Evolutionary conservation across 441 rosid genomes (phyloP).

Genomic region (Lepidium campestre): DNA sequence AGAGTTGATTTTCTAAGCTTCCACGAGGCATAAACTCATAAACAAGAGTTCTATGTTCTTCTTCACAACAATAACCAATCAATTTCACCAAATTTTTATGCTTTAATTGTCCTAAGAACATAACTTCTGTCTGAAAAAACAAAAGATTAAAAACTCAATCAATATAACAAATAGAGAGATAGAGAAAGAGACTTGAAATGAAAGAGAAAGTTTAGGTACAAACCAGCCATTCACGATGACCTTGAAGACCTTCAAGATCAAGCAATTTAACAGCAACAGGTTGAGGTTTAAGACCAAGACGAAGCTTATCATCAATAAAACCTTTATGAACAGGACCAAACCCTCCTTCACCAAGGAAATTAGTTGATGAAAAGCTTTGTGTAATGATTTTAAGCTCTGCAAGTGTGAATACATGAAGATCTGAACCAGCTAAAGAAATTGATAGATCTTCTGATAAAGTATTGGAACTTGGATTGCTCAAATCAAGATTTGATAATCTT

Average conservation of each 20-base stretch:
- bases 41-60: slow-evolving; percentile 55
- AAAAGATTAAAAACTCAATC: not conserved
- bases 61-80: slow-evolving; percentile 69
- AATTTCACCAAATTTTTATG: slow-evolving; percentile 59
- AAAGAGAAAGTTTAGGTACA: not conserved
- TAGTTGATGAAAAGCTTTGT: slow-evolving; percentile 52
- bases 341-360: slow-evolving; percentile 69
- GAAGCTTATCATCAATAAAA: slow-evolving; percentile 52
- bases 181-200: not conserved
- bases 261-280: slow-evolving; percentile 56
- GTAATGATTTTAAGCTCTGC: slow-evolving; percentile 60
- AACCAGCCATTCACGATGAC: slow-evolving; percentile 68
- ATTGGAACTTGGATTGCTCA: slow-evolving; percentile 50
- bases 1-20: slow-evolving; percentile 62
- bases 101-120: slow-evolving; percentile 59
- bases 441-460: slow-evolving; percentile 59
- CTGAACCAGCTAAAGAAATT: slow-evolving; percentile 48
- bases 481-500: slow-evolving; percentile 39
- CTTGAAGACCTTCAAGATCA: slow-evolving; percentile 58
- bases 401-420: slow-evolving; percentile 40
- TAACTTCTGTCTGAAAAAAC: slow-evolving; percentile 54
- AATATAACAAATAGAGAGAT: not conserved
- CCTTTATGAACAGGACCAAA: slow-evolving; percentile 70
- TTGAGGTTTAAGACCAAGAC: slow-evolving; percentile 53
- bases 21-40: slow-evolving; percentile 73